These are phyloP conservation scores for Fusarium sp. DNA, from an alignment of 2,329 filamentous ascomycete species.

Conservation along the genomic window DNA sequence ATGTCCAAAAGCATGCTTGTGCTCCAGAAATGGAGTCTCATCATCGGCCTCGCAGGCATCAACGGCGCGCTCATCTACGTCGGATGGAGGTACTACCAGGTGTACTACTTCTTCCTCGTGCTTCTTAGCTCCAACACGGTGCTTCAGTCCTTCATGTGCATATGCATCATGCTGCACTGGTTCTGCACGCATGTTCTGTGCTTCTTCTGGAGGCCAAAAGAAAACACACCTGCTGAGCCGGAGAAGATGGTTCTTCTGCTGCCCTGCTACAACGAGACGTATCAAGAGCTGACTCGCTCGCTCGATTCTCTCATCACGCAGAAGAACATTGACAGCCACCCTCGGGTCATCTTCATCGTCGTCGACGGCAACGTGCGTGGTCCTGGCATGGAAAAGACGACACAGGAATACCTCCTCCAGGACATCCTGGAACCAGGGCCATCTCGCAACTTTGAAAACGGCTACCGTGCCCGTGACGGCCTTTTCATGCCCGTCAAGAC, in stretches of 20 bases:
- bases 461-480: conserved; percentile 57
- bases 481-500: conserved; percentile 57
- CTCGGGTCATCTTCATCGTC: conserved; percentile 56
- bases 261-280: conserved; percentile 61
- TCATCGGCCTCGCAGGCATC: conserved; percentile 47
- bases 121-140: conserved; percentile 58
- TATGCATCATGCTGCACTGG: conserved; percentile 49
- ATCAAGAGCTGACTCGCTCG: conserved; percentile 54
- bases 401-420: conserved; percentile 57
- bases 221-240: conserved; percentile 49
- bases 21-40: conserved; percentile 53
- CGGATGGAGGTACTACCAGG: conserved; percentile 50
- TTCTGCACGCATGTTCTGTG: conserved; percentile 46
- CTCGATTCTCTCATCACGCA: conserved; percentile 58
- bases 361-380: conserved; percentile 59
- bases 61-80: conserved; percentile 52
- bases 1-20: conserved; percentile 51
- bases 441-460: conserved; percentile 51
- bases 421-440: conserved; percentile 54
- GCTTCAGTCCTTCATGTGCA: conserved; percentile 54
- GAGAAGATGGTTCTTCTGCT: conserved; percentile 58
- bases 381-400: conserved; percentile 58
- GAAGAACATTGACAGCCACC: conserved; percentile 53
- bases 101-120: conserved; percentile 56
- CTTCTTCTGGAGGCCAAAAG: conserved; percentile 45